Percentiles rank a stretch among this genome's conserved stretches.
phyloP scores from a whole-genome alignment of 257 asterid species.

The Haberlea rhodopensis region DNA sequence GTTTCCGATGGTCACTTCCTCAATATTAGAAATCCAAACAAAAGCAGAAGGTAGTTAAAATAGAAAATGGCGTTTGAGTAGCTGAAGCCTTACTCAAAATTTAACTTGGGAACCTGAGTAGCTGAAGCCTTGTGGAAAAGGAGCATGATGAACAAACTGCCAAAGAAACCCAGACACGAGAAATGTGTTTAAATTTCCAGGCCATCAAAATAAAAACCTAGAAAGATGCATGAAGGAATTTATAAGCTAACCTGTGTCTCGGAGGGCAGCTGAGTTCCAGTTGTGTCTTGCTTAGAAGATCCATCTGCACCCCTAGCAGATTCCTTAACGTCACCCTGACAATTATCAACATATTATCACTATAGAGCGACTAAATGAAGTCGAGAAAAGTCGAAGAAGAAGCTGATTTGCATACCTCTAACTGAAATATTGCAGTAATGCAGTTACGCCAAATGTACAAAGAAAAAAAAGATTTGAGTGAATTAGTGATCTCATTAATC shows the following conservation, averaged over 20 bases:
- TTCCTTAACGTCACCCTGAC: conserved; percentile 60
- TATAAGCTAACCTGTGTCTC: conserved; percentile 40
- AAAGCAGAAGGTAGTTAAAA: too few relatives aligned
- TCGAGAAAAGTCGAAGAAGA: conserved; percentile 16
- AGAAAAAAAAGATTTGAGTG: conserved; percentile 11
- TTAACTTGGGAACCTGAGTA: conserved; percentile 55
- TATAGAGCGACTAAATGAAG: conserved; percentile 5
- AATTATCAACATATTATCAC: conserved; percentile 25
- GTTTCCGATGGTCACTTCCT: too few relatives aligned
- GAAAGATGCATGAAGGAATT: neutral
- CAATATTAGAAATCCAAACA: too few relatives aligned
- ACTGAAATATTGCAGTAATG: conserved; percentile 36
- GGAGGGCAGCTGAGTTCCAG: conserved; percentile 43
- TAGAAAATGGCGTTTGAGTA: conserved; percentile 35
- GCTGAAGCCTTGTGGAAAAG: conserved; percentile 48
- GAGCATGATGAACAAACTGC: conserved; percentile 59
- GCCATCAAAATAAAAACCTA: neutral
- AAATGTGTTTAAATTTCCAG: conserved; percentile 10
- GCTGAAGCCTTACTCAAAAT: conserved; percentile 42
- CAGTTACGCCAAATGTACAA: conserved; percentile 29
- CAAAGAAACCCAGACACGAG: conserved; percentile 8
- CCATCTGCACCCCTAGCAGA: conserved; percentile 52
- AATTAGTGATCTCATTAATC: conserved; percentile 20
- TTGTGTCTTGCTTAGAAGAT: conserved; percentile 36
- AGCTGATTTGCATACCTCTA: conserved; percentile 46